Conservation (phyloP, 2,329 filamentous ascomycete genomes). For the Cladosporium cucumerinum region DNA sequence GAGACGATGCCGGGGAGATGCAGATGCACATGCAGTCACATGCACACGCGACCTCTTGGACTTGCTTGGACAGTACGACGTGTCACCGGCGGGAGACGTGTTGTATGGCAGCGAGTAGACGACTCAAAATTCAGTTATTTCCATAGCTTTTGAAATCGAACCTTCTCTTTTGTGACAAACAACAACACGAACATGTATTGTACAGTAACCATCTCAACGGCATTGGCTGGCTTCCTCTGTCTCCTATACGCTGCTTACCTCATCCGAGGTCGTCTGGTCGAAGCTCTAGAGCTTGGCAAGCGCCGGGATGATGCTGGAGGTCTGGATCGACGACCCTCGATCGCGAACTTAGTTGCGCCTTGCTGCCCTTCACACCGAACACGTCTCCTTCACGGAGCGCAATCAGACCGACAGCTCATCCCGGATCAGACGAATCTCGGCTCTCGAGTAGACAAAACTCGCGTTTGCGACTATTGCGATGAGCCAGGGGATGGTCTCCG, state of each 20-base stretch:
- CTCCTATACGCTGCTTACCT: neutral
- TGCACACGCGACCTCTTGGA: neutral
- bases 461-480: constrained; percentile 13
- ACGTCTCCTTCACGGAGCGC: constrained; percentile 9
- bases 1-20: neutral
- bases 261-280: neutral
- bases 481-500: constrained; percentile 14
- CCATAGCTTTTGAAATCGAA: neutral
- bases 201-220: neutral
- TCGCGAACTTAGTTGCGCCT: constrained; percentile 13
- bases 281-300: constrained; percentile 9
- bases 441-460: neutral
- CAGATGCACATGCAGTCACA: neutral
- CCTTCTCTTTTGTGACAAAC: neutral
- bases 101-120: neutral
- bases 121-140: neutral
- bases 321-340: neutral
- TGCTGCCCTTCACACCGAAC: constrained; percentile 9
- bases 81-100: neutral
- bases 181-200: neutral
- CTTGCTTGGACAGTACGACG: neutral
- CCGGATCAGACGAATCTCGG: neutral
- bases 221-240: neutral
- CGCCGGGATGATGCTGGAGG: neutral
- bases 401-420: neutral